Evolutionary conservation across 768 basidiomycete genomes (phyloP).

Genomic region (Lactifluus subvellereus): DNA sequence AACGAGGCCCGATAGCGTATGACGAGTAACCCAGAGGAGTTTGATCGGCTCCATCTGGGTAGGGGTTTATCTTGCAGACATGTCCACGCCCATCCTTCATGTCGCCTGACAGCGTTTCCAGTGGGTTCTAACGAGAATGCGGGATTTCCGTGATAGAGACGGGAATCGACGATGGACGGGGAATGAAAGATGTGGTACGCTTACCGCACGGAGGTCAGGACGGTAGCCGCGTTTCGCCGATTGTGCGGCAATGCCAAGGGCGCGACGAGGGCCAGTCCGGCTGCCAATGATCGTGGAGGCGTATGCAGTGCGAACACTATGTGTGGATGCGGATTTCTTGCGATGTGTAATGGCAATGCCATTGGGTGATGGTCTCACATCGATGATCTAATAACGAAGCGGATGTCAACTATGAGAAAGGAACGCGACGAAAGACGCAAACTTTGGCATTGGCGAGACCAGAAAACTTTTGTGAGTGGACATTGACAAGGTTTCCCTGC

Average conservation of each 20-base stretch:
- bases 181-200: slow-evolving; percentile 30
- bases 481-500: slow-evolving; percentile 80
- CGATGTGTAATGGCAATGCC: slow-evolving; percentile 58
- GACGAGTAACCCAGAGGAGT: slow-evolving; percentile 48
- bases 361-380: slow-evolving; percentile 48
- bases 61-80: slow-evolving; percentile 71
- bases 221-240: slow-evolving; percentile 65
- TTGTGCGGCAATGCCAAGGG: slow-evolving; percentile 56
- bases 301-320: slow-evolving; percentile 43
- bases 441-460: slow-evolving; percentile 84
- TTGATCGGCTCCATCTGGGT: slow-evolving; percentile 52
- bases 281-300: slow-evolving; percentile 53
- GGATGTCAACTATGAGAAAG: not conserved
- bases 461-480: slow-evolving; percentile 91
- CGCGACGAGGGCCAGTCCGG: slow-evolving; percentile 66
- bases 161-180: slow-evolving; percentile 3
- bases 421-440: slow-evolving; percentile 8
- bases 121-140: slow-evolving; percentile 94
- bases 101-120: slow-evolving; percentile 53
- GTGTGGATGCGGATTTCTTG: slow-evolving; percentile 55
- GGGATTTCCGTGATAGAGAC: slow-evolving; percentile 25
- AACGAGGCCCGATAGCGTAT: slow-evolving; percentile 77
- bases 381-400: slow-evolving; percentile 47
- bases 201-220: slow-evolving; percentile 70
- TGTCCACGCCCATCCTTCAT: slow-evolving; percentile 93